phyloP scores from a whole-genome alignment of 2,329 filamentous ascomycete genomes.

The Juglanconis sp. region DNA sequence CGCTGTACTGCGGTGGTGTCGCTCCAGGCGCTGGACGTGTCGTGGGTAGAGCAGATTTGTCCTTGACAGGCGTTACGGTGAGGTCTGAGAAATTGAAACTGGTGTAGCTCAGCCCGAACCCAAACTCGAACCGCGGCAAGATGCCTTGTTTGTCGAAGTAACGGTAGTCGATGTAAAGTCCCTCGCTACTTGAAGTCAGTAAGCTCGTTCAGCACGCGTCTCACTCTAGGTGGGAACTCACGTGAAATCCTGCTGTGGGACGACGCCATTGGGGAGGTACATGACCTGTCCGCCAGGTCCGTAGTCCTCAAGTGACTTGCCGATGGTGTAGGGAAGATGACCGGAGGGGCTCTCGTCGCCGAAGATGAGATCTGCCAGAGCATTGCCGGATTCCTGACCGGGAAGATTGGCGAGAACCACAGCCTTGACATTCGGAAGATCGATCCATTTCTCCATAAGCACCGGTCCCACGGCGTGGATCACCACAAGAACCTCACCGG shows the following conservation, averaged over 20 bases:
- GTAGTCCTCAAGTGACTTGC: slow-evolving; percentile 70
- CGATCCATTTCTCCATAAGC: slow-evolving; percentile 75
- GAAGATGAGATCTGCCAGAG: slow-evolving; percentile 75
- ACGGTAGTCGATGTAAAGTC: slow-evolving; percentile 85
- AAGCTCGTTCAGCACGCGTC: not conserved
- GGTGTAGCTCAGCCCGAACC: slow-evolving; percentile 81
- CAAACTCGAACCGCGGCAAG: slow-evolving; percentile 78
- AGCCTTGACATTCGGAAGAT: slow-evolving; percentile 72
- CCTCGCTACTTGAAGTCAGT: slow-evolving; percentile 47
- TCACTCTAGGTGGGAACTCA: not conserved
- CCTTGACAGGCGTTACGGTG: slow-evolving; percentile 41
- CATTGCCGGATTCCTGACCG: slow-evolving; percentile 81
- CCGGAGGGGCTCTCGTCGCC: slow-evolving; percentile 73
- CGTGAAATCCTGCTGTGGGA: slow-evolving; percentile 77
- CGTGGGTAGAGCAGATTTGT: slow-evolving; percentile 42
- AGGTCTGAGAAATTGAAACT: slow-evolving; percentile 61
- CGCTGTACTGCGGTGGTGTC: slow-evolving; percentile 52
- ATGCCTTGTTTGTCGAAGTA: slow-evolving; percentile 78
- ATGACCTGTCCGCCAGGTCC: slow-evolving; percentile 68
- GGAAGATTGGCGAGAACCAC: slow-evolving; percentile 83
- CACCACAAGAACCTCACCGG: slow-evolving; percentile 73
- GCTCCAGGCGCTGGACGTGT: slow-evolving; percentile 38
- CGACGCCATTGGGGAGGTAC: slow-evolving; percentile 60
- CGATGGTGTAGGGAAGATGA: slow-evolving; percentile 85
- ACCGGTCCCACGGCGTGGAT: slow-evolving; percentile 84